phyloP scores from a whole-genome alignment of 495 filamentous ascomycete species.

The Tuber brumale region DNA sequence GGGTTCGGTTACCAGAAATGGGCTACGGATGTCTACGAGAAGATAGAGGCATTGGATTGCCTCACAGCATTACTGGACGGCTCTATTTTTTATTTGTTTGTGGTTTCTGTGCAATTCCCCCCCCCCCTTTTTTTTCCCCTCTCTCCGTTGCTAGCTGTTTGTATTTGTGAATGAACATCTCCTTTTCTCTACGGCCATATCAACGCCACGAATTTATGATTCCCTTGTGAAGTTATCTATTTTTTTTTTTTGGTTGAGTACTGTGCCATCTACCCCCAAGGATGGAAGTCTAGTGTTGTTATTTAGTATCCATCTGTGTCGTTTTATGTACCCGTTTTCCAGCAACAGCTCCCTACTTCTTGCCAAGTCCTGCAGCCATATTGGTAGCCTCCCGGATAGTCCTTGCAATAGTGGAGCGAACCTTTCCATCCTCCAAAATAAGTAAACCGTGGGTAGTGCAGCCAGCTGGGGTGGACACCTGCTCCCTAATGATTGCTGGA shows the following conservation, averaged over 20 bases:
- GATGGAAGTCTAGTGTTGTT: not conserved
- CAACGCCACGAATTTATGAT: not conserved
- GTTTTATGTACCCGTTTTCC: not conserved
- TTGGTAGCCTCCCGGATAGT: conserved; percentile 73
- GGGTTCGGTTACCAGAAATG: not conserved
- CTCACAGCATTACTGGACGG: conserved; percentile 46
- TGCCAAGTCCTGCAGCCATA: conserved; percentile 65
- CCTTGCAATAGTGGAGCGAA: conserved; percentile 62
- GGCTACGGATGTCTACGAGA: conserved; percentile 21
- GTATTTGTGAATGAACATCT: not conserved
- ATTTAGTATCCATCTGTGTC: not conserved
- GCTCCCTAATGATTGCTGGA: conserved; percentile 67
- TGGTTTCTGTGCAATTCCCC: conserved; percentile 28
- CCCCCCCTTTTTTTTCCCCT: not conserved
- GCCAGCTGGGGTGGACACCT: conserved; percentile 71
- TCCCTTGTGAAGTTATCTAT: not conserved
- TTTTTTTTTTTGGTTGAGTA: not conserved
- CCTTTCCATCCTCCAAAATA: conserved; percentile 68
- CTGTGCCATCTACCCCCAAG: not conserved
- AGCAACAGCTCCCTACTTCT: conserved; percentile 36
- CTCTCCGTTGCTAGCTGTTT: not conserved
- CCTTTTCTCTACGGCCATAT: not conserved
- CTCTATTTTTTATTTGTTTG: conserved; percentile 45
- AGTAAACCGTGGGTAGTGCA: conserved; percentile 72
- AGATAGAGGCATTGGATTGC: conserved; percentile 44